A percentile compares a stretch with the other conserved stretches of the same genome.
Evolutionary conservation across 257 asterid genomes (phyloP).

Genomic region (Solanum paucissectum): DNA sequence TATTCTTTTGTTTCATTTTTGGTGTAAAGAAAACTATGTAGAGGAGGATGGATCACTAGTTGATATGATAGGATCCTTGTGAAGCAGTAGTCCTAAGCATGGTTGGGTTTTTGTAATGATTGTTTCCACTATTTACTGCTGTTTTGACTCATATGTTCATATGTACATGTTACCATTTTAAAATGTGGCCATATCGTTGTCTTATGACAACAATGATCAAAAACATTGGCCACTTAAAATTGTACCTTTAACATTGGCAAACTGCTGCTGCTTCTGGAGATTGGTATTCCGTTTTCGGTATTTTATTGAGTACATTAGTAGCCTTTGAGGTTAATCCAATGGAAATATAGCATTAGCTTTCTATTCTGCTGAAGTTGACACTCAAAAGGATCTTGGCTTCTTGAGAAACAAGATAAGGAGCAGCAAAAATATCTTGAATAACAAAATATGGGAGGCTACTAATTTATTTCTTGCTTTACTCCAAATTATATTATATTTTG

Average conservation of each 20-base stretch:
- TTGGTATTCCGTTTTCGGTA: not conserved
- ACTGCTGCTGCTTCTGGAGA: not conserved
- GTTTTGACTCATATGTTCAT: not conserved
- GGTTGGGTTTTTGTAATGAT: not conserved
- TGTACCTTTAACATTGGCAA: not conserved
- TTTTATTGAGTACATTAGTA: not conserved
- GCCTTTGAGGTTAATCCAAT: not conserved
- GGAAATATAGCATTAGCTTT: not conserved
- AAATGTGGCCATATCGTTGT: not conserved
- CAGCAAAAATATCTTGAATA: not conserved
- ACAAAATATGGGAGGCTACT: not conserved
- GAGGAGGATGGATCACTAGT: not conserved
- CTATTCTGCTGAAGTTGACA: not conserved
- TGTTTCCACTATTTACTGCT: not conserved
- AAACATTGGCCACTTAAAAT: not conserved
- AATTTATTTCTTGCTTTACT: not conserved
- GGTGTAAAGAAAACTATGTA: not conserved
- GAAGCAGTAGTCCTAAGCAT: not conserved
- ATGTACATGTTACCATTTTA: not conserved
- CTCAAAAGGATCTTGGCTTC: not conserved
- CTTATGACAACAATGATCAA: not conserved
- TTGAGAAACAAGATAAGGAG: not conserved
- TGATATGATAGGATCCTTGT: not conserved
- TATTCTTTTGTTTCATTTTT: not conserved
- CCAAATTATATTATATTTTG: not conserved